These are phyloP conservation scores for Royoungia palumana DNA, from an alignment of 768 basidiomycete species.

Conservation along the genomic window DNA sequence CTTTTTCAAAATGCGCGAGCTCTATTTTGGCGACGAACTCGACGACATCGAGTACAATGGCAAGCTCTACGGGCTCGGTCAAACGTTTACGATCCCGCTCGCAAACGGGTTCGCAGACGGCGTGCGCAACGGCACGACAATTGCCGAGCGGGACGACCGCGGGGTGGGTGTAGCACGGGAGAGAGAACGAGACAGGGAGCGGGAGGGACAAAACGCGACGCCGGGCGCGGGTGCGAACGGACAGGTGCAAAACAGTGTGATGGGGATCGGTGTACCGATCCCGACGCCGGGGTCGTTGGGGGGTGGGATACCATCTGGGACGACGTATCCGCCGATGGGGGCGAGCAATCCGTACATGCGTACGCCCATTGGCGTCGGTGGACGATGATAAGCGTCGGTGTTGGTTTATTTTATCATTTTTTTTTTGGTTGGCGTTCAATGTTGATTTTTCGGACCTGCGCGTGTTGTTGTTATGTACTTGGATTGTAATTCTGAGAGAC, in stretches of 20 bases:
- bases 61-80: conserved; percentile 80
- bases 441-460: conserved; percentile 11
- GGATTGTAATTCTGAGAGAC: conserved; percentile 23
- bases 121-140: conserved; percentile 70
- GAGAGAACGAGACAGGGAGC: neutral
- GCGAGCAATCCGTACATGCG: conserved; percentile 64
- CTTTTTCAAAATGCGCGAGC: conserved; percentile 93
- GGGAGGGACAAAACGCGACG: conserved; percentile 55
- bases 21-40: conserved; percentile 88
- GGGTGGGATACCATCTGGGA: conserved; percentile 42
- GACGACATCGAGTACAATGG: conserved; percentile 82
- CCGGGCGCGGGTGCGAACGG: conserved; percentile 34
- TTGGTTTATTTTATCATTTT: conserved; percentile 18
- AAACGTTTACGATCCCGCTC: conserved; percentile 59
- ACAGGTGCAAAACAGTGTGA: conserved; percentile 39
- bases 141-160: conserved; percentile 62
- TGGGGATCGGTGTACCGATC: conserved; percentile 46
- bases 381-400: conserved; percentile 34
- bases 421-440: conserved; percentile 13
- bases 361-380: conserved; percentile 52
- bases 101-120: conserved; percentile 62
- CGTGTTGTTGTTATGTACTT: conserved; percentile 33
- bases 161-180: no score
- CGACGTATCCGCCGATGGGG: conserved; percentile 59
- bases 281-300: conserved; percentile 37